Evolutionary conservation across 768 basidiomycete species (phyloP).

Genomic region (Omphalotus guepiniiformis): DNA sequence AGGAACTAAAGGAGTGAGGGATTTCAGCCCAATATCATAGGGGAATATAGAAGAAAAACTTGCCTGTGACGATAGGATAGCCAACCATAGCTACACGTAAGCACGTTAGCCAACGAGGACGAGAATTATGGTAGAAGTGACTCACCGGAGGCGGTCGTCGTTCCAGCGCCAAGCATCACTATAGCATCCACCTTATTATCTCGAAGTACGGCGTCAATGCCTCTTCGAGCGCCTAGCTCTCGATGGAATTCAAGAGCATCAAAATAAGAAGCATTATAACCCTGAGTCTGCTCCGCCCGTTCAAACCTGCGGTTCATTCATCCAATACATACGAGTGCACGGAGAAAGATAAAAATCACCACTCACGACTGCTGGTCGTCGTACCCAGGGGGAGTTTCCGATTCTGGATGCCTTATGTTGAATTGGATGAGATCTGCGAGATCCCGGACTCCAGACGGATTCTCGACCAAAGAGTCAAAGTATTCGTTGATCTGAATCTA

Average conservation of each 20-base stretch:
- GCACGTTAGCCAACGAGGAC: neutral
- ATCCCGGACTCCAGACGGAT: conserved; percentile 51
- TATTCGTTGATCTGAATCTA: conserved; percentile 54
- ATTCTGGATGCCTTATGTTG: conserved; percentile 45
- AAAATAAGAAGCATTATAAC: conserved; percentile 41
- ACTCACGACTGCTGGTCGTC: conserved; percentile 10
- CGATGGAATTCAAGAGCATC: conserved; percentile 39
- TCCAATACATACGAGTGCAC: neutral
- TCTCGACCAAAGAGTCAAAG: conserved; percentile 39
- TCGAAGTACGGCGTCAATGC: conserved; percentile 50
- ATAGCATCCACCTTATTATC: conserved; percentile 46
- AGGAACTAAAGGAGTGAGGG: conserved; percentile 37
- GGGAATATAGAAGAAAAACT: too few species aligned
- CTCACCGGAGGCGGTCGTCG: conserved; percentile 35
- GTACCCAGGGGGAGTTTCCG: conserved; percentile 40
- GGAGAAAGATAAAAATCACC: neutral
- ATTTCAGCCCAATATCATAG: too few species aligned
- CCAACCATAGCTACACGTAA: conserved; percentile 47
- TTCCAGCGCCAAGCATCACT: conserved; percentile 40
- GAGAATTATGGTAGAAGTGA: neutral
- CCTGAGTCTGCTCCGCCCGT: conserved; percentile 32
- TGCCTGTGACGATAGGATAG: conserved; percentile 64
- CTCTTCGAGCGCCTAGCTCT: conserved; percentile 44
- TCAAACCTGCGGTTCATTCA: conserved; percentile 27
- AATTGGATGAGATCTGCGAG: conserved; percentile 58